These are phyloP conservation scores for Xylaria grammica DNA, from an alignment of 495 filamentous ascomycete genomes.

Conservation along the genomic window DNA sequence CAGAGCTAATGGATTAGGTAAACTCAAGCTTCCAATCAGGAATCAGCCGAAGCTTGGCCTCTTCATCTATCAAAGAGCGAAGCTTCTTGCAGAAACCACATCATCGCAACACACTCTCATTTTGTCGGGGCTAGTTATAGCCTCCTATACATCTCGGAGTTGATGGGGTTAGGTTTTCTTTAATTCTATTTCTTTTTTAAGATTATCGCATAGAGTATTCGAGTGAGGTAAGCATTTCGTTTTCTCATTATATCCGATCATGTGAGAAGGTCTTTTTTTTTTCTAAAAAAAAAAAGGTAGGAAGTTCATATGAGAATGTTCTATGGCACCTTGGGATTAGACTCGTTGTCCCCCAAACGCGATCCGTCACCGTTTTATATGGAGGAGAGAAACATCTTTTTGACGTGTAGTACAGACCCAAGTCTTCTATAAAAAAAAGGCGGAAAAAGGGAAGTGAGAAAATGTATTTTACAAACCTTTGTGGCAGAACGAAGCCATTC, in stretches of 20 bases:
- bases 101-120: no score
- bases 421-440: background rate
- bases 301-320: background rate
- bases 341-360: no score
- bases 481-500: conserved; percentile 9
- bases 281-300: no score
- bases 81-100: no score
- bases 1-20: no score
- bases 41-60: no score
- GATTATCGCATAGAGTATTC: background rate
- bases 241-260: background rate
- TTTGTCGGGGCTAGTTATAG: no score
- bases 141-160: background rate
- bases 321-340: no score
- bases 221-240: conserved; percentile 11
- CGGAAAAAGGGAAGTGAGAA: background rate
- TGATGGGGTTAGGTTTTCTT: background rate
- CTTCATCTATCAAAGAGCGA: no score
- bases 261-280: background rate
- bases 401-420: background rate
- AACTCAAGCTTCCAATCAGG: no score
- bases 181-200: no score
- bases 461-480: conserved; percentile 12
- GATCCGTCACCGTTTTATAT: no score
- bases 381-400: background rate